phyloP scores from a whole-genome alignment of 176 grass and related monocot species.

The Oropetium thomaeum region DNA sequence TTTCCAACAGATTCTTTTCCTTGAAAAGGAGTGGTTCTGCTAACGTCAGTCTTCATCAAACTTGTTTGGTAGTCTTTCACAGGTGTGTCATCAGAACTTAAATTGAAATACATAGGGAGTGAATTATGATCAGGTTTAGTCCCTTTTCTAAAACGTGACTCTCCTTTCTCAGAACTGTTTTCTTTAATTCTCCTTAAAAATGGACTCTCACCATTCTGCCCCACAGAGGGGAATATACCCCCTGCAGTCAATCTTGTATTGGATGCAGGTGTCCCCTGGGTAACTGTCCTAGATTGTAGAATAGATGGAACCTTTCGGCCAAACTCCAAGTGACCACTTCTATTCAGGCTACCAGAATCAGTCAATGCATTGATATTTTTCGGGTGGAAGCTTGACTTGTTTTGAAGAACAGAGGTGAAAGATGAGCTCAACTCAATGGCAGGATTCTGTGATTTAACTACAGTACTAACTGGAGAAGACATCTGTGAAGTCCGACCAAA shows the following conservation, averaged over 20 bases:
- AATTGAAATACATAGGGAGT: constrained; percentile 40
- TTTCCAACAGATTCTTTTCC: constrained; percentile 42
- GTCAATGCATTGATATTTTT: constrained; percentile 31
- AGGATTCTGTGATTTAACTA: constrained; percentile 33
- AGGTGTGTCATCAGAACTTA: constrained; percentile 43
- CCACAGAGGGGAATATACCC: constrained; percentile 26
- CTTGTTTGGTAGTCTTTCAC: constrained; percentile 36
- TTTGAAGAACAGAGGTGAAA: constrained; percentile 40
- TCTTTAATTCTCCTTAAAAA: constrained; percentile 40
- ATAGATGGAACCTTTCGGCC: constrained; percentile 51
- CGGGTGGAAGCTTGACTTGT: constrained; percentile 24
- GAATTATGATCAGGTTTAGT: constrained; percentile 32
- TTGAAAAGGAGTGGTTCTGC: constrained; percentile 37
- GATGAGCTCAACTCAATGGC: constrained; percentile 25
- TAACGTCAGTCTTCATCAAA: constrained; percentile 32
- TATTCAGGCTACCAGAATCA: constrained; percentile 30
- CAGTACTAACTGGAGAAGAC: constrained; percentile 41
- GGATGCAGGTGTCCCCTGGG: constrained; percentile 31
- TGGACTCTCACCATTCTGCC: constrained; percentile 42
- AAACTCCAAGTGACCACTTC: constrained; percentile 35
- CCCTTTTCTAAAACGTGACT: constrained; percentile 40
- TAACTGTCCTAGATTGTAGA: constrained; percentile 39
- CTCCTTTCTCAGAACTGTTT: constrained; percentile 32
- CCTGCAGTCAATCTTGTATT: constrained; percentile 40
- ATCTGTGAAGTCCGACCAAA: constrained; percentile 40